These are phyloP conservation scores for Zea luxurians DNA, from an alignment of 176 grass and related monocot genomes.

Conservation along the genomic window DNA sequence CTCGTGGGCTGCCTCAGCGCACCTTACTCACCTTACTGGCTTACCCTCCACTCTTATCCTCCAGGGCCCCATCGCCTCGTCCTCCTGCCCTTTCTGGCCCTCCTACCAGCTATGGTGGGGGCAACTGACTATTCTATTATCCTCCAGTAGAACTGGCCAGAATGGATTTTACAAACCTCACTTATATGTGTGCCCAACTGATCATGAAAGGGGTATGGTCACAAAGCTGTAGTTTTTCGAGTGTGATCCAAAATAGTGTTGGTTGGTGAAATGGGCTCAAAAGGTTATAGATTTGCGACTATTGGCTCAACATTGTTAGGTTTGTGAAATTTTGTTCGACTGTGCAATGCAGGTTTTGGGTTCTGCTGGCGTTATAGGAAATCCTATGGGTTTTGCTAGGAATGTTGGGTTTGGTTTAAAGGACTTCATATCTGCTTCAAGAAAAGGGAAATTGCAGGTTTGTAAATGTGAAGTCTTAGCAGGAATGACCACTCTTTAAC, in stretches of 20 bases:
- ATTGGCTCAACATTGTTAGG: not conserved
- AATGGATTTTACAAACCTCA: not conserved
- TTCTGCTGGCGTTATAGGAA: conserved; percentile 95
- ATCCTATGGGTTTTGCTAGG: conserved; percentile 97
- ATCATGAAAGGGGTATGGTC: not conserved
- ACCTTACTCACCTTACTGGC: no score
- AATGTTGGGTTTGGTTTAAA: conserved; percentile 95
- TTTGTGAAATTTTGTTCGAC: not conserved
- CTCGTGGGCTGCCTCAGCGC: no score
- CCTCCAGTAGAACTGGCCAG: no score
- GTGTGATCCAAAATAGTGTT: not conserved
- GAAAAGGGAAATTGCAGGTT: conserved; percentile 85
- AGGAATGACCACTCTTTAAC: conserved; percentile 31
- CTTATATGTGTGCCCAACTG: not conserved
- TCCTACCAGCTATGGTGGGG: no score
- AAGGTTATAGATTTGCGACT: not conserved
- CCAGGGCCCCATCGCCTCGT: no score
- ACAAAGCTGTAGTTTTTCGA: not conserved
- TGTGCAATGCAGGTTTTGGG: conserved; percentile 71
- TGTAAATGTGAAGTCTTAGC: conserved; percentile 24
- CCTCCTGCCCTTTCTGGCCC: no score
- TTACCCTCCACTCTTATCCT: no score
- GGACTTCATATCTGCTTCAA: conserved; percentile 88
- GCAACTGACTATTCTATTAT: no score
- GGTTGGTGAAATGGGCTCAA: not conserved